Evolutionary conservation across 2,329 filamentous ascomycete genomes (phyloP), one percentile per base, ranked within the genome.

Genomic region (Hypoxylon sp.): DNA sequence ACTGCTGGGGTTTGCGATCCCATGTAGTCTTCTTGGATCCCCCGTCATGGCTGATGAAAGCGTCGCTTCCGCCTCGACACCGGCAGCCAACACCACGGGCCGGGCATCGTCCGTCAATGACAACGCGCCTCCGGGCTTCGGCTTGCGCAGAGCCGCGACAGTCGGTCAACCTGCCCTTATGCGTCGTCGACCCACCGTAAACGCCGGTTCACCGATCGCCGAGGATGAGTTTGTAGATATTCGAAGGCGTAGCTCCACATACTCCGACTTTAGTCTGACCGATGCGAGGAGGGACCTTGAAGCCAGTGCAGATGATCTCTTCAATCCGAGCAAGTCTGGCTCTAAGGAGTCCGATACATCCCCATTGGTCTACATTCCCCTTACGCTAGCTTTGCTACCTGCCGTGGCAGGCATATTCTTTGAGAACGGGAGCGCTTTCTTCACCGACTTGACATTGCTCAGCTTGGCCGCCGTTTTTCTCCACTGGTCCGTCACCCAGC

Each of bases 401-500:
- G 94, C 94, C 0, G 77, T 97, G n/a, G 93, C 89, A 0, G 95
- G 94, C 0, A 80, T 97, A 52, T 83, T 98, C 62, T 97, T 97
- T 77, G 87, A 92, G 67, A 92, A 97, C 81, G 95, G 95, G 11
- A 91, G 90, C 73, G 88, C 91, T 0, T 86, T 98, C 67, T 89
- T 94, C 60, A 97, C 94, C 0, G 95, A 98, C 79, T 81, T 97
- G 28, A 91, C 96, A 73, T 83, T 98, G 34, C 81, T 98, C 32
- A 89, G 87, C 2, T 80, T 98, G 67, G 92, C 93, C 1, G 93
- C 91, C 3, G 86, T 98, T 48, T 97, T 98, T 75, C 83, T 98
- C 68, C 94, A 97, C 77, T 98, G 94, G 93, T 94, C 93, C 52
- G 91, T 98, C 46, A 91, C 93, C 61, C 84, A 96, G 72, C 95